Evolutionary conservation across 2,329 filamentous ascomycete genomes (phyloP).

Genomic region (Scytalidium sp.): DNA sequence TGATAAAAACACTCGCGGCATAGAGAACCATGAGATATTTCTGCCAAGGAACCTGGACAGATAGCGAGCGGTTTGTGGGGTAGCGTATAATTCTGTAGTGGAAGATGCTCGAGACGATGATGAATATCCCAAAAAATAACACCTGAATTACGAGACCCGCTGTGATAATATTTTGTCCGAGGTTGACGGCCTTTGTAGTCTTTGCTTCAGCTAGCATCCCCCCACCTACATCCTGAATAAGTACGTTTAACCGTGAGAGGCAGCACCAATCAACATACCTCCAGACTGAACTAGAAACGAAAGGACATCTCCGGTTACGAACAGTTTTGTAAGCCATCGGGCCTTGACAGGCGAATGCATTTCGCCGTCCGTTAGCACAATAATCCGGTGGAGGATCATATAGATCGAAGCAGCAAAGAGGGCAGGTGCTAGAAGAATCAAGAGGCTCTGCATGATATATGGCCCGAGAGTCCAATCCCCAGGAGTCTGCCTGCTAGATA

Average conservation of each 20-base stretch:
- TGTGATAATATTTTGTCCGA: constrained; percentile 40
- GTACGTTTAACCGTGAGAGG: background rate
- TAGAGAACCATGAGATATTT: constrained; percentile 40
- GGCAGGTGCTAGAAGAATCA: constrained; percentile 33
- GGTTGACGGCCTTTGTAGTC: constrained; percentile 11
- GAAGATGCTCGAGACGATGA: constrained; percentile 16
- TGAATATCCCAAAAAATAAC: constrained; percentile 44
- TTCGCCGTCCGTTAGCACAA: constrained; percentile 30
- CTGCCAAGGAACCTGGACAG: constrained; percentile 19
- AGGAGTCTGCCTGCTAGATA: constrained; percentile 14
- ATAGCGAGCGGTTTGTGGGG: constrained; percentile 5
- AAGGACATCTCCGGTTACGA: constrained; percentile 40
- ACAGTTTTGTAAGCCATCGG: constrained; percentile 40
- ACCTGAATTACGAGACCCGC: constrained; percentile 46
- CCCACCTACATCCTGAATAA: constrained; percentile 15
- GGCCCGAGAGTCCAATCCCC: constrained; percentile 17
- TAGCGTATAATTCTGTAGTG: background rate
- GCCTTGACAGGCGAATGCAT: constrained; percentile 33
- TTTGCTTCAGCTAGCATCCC: constrained; percentile 23
- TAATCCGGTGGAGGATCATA: constrained; percentile 33
- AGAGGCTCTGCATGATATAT: constrained; percentile 30
- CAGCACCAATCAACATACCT: background rate
- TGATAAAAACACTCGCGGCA: constrained; percentile 35
- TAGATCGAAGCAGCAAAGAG: constrained; percentile 35
- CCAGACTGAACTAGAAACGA: constrained; percentile 37